Percentiles rank a stretch among this genome's conserved stretches.
Conservation (phyloP, 2,329 filamentous ascomycete species). For the Verticillium dahliae region DNA sequence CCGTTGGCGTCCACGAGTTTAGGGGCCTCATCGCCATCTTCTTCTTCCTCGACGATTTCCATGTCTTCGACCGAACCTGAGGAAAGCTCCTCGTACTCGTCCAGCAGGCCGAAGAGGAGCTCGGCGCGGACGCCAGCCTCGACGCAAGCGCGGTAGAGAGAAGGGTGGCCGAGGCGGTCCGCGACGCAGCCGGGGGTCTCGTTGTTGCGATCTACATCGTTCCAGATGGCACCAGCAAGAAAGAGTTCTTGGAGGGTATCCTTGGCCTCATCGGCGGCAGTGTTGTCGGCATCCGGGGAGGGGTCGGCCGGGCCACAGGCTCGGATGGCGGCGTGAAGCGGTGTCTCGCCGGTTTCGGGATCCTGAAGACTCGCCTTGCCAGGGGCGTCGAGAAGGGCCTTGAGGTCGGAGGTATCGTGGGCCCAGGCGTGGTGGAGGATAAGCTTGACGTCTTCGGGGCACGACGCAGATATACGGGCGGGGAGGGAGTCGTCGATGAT, state of each 20-base stretch:
- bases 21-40: slow-evolving; percentile 35
- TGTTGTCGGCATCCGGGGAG: slow-evolving; percentile 22
- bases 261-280: slow-evolving; percentile 52
- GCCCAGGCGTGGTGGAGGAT: slow-evolving; percentile 50
- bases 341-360: slow-evolving; percentile 75
- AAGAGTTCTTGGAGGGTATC: slow-evolving; percentile 71
- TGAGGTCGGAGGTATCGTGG: slow-evolving; percentile 59
- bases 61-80: slow-evolving; percentile 41
- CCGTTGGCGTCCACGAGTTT: slow-evolving; percentile 23
- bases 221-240: slow-evolving; percentile 91
- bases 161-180: slow-evolving; percentile 56
- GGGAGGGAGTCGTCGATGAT: slow-evolving; percentile 42
- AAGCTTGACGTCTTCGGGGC: slow-evolving; percentile 42
- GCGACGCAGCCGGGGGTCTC: slow-evolving; percentile 93
- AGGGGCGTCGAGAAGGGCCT: slow-evolving; percentile 59
- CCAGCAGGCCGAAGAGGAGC: slow-evolving; percentile 74
- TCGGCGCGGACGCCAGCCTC: slow-evolving; percentile 89
- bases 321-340: slow-evolving; percentile 86
- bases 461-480: slow-evolving; percentile 45
- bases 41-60: slow-evolving; percentile 30
- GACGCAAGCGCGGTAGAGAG: slow-evolving; percentile 76
- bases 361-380: slow-evolving; percentile 72
- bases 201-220: slow-evolving; percentile 78
- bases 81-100: slow-evolving; percentile 69
- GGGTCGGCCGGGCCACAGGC: slow-evolving; percentile 46